Base-by-base conservation (phyloP, 495 filamentous ascomycete species). In the Apodospora peruviana region DNA sequence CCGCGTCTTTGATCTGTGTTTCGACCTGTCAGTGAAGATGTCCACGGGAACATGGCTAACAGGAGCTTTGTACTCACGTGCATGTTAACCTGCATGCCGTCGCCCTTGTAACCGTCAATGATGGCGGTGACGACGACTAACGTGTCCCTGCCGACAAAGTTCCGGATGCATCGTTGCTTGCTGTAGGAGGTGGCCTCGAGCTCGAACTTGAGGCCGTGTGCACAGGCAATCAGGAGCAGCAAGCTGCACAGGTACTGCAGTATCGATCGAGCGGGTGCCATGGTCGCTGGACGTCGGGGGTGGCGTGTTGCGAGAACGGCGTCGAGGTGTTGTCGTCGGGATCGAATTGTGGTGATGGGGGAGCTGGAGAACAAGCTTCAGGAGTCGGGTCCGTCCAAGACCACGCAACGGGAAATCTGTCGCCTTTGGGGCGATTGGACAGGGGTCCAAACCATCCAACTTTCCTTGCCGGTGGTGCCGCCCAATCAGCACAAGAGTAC, bases 51-150 rank as follows among this genome's bases (percentile, higher is more conserved):
- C 12, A 16, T 16, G 36, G 16, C 35, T 4, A 25, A 12, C n/a
- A n/a, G n/a, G n/a, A n/a, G n/a, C n/a, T n/a, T n/a, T n/a, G n/a
- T 32, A 81, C 90, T 53, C 79, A 97, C 93, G 69, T 95, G 87
- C 81, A 97, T 95, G 63, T 96, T 95, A 41, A 98, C 81, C 55
- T 78, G 68, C 81, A 95, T 90, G 10, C 93, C 93, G 75, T 97
- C 93, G 37, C 94, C 93, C 70, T 85, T 89, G 25, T 76, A 68
- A 12, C 93, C 93, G 63, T 82, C 77, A 12, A 95, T 80, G 45
- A 84, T 95, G 45, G 91, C 87, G 29, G 93, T 97, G n/a, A 98
- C 93, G 5, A 97, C 91, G n/a, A 98, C 93, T 50, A 98, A 75
- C 46, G 91, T 94, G 65, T 96, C 90, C 68, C 84, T 88, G 43